A percentile compares a stretch with the other conserved stretches of the same genome.
Evolutionary conservation across 2,329 filamentous ascomycete genomes (phyloP).

Genomic region (Colletotrichum sp.): DNA sequence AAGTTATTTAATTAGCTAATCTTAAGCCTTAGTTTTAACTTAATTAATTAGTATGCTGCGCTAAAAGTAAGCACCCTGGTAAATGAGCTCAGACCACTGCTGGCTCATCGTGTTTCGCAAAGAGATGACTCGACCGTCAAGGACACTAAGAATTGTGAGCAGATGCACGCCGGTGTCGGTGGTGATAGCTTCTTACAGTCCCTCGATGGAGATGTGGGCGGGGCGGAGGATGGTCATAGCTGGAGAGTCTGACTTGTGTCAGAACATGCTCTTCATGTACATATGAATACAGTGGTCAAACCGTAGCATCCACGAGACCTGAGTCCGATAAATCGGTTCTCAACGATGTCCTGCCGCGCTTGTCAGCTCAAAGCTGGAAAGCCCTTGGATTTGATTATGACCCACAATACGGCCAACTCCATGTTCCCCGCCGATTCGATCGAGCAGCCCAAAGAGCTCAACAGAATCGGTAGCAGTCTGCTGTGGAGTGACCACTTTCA

Average conservation of each 20-base stretch:
- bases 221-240: conserved; percentile 29
- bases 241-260: conserved; percentile 17
- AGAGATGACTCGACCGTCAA: conserved; percentile 58
- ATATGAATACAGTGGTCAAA: background rate
- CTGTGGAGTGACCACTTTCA: conserved; percentile 60
- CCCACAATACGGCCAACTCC: conserved; percentile 73
- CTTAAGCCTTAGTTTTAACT: too few relatives aligned
- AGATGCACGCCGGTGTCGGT: rapidly evolving
- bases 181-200: conserved; percentile 36
- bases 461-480: conserved; percentile 66
- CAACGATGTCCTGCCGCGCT: conserved; percentile 38
- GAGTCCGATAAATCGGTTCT: conserved; percentile 44
- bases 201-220: conserved; percentile 53
- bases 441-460: conserved; percentile 68
- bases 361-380: rapidly evolving
- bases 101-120: conserved; percentile 59
- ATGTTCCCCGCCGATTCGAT: conserved; percentile 66
- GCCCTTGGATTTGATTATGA: rapidly evolving
- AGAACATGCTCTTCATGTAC: background rate
- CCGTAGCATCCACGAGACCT: conserved; percentile 57
- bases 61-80: conserved; percentile 61
- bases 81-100: conserved; percentile 25
- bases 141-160: conserved; percentile 30
- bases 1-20: too few relatives aligned
- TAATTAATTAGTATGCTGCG: too few relatives aligned